These are phyloP conservation scores for Peribolospora kevripleyi DNA, from an alignment of 768 basidiomycete genomes.

Conservation along the genomic window DNA sequence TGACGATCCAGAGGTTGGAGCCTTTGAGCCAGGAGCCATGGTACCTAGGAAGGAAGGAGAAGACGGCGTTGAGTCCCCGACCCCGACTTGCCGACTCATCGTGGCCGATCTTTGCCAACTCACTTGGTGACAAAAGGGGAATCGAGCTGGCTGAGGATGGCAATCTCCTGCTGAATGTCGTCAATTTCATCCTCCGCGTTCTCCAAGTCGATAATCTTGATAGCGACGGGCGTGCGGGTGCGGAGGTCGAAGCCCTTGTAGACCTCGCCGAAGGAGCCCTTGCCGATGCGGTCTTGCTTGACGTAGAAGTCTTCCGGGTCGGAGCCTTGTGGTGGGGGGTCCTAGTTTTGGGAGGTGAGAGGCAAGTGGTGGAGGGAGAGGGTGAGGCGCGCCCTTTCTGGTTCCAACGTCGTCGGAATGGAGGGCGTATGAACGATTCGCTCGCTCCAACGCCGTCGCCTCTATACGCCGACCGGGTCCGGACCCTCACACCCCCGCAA, in stretches of 20 bases:
- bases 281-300: conserved; percentile 90
- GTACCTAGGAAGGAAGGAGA: conserved; percentile 33
- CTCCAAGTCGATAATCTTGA: conserved; percentile 98
- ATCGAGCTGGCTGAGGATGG: conserved; percentile 87
- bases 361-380: neutral
- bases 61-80: neutral
- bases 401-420: too few species aligned
- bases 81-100: conserved; percentile 10
- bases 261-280: conserved; percentile 98
- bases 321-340: neutral
- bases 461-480: too few species aligned
- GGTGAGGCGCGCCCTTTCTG: conserved; percentile 2
- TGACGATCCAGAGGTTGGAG: conserved; percentile 78
- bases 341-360: too few species aligned
- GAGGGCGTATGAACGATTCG: too few species aligned
- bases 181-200: conserved; percentile 99
- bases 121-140: conserved; percentile 89
- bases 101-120: conserved; percentile 15
- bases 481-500: too few species aligned
- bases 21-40: conserved; percentile 91
- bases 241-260: conserved; percentile 95
- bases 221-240: conserved; percentile 88
- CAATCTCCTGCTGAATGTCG: conserved; percentile 97
- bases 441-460: too few species aligned
- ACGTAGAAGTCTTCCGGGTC: conserved; percentile 97